phyloP scores from a whole-genome alignment of 2,329 filamentous ascomycete genomes.

The Paramyrothecium roridum region DNA sequence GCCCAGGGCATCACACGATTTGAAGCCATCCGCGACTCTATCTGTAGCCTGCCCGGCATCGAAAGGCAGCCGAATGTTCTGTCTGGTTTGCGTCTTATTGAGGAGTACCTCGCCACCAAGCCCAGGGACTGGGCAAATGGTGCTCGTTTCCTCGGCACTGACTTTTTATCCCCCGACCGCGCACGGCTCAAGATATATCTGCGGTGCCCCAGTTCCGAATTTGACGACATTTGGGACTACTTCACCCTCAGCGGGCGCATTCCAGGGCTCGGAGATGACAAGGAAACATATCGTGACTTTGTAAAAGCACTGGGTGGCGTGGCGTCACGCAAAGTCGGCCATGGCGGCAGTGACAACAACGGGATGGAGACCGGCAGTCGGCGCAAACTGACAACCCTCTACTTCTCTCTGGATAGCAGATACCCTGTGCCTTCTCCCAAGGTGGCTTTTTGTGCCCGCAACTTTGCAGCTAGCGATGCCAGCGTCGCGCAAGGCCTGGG shows the following conservation, averaged over 20 bases:
- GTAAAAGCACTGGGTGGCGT: background rate
- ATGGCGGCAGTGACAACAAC: background rate
- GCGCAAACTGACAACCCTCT: background rate
- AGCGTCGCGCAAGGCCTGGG: no score
- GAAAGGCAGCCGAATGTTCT: background rate
- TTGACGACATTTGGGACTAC: background rate
- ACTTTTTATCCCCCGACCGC: background rate
- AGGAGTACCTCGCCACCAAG: background rate
- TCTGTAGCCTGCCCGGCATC: background rate
- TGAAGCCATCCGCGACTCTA: background rate
- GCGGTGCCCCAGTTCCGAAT: background rate
- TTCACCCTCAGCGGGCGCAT: background rate
- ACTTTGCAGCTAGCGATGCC: no score
- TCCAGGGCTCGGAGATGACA: background rate
- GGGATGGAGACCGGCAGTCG: background rate
- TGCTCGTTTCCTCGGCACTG: background rate
- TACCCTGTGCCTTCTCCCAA: no score
- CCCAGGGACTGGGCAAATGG: background rate
- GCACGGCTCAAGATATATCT: background rate
- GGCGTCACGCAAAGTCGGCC: background rate
- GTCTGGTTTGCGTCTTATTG: background rate
- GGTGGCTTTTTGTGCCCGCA: no score
- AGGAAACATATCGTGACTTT: background rate
- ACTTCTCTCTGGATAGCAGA: background rate
- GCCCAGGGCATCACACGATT: background rate